Conservation (phyloP, 2,329 filamentous ascomycete genomes). For the Curvularia hawaiiensis region DNA sequence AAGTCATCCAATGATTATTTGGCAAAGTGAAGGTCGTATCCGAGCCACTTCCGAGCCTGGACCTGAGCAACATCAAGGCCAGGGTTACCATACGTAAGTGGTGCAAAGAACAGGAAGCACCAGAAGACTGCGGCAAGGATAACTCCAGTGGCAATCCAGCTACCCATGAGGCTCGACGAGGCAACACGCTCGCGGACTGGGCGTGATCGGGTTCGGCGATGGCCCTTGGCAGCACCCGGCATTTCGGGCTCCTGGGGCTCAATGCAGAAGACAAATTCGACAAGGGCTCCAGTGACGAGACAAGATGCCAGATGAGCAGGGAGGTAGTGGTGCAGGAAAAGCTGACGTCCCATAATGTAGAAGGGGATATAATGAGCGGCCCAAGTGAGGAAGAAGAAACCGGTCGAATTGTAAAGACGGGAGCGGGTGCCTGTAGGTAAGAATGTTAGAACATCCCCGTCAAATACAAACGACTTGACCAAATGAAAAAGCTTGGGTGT, state of each 20-base stretch:
- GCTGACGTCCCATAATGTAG: constrained; percentile 96
- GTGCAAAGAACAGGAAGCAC: constrained; percentile 92
- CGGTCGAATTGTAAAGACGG: constrained; percentile 96
- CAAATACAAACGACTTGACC: constrained; percentile 10
- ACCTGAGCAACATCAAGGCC: constrained; percentile 82
- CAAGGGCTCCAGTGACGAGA: constrained; percentile 84
- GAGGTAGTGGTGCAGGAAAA: constrained; percentile 97
- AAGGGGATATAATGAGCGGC: constrained; percentile 97
- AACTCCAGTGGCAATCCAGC: constrained; percentile 78
- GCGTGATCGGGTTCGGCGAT: constrained; percentile 59
- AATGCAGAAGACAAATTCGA: constrained; percentile 96
- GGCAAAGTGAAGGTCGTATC: constrained; percentile 97
- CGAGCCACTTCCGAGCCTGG: constrained; percentile 87
- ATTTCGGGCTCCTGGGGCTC: constrained; percentile 66
- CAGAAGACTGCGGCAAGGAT: constrained; percentile 72
- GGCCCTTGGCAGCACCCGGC: constrained; percentile 38
- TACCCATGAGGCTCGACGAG: constrained; percentile 74
- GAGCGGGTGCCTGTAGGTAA: constrained; percentile 74
- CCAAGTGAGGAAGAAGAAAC: constrained; percentile 99
- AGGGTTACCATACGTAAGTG: constrained; percentile 93
- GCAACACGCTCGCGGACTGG: constrained; percentile 83
- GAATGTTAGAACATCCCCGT: constrained; percentile 19
- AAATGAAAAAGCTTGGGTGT: constrained; percentile 3
- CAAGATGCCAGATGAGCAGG: constrained; percentile 91
- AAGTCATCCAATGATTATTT: constrained; percentile 66